Conservation (phyloP, 2,329 filamentous ascomycete species). For the Exserohilum rostratum region DNA sequence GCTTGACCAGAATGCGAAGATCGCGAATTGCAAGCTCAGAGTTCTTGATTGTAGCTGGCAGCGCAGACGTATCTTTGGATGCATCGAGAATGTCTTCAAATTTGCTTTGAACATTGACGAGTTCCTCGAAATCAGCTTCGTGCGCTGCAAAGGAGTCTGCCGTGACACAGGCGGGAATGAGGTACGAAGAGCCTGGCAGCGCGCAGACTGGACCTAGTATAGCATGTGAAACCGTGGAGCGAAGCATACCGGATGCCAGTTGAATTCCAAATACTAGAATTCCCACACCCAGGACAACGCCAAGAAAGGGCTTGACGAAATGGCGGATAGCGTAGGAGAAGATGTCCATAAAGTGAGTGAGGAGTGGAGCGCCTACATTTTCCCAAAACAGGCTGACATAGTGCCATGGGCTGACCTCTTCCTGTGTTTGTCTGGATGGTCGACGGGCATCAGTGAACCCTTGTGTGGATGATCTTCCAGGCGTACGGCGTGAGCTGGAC, state of each 20-base stretch:
- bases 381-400: constrained; percentile 39
- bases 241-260: constrained; percentile 60
- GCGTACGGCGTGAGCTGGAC: constrained; percentile 1
- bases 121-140: constrained; percentile 68
- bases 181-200: constrained; percentile 67
- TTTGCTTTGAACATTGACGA: constrained; percentile 75
- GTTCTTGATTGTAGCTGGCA: constrained; percentile 80
- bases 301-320: constrained; percentile 67
- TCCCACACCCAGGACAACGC: constrained; percentile 61
- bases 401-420: constrained; percentile 27
- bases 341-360: constrained; percentile 62
- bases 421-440: constrained; percentile 2
- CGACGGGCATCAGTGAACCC: neutral
- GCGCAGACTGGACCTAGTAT: constrained; percentile 73
- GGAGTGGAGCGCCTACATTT: constrained; percentile 42
- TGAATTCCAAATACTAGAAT: constrained; percentile 63
- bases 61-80: constrained; percentile 66
- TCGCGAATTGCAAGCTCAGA: constrained; percentile 77
- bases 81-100: constrained; percentile 78
- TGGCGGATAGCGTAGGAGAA: constrained; percentile 63
- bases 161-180: constrained; percentile 68
- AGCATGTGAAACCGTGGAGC: constrained; percentile 67
- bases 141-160: constrained; percentile 12
- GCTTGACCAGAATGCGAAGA: constrained; percentile 72
- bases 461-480: constrained; percentile 9